These are phyloP conservation scores for Boletus tomentosulus DNA, from an alignment of 768 basidiomycete species.

Conservation along the genomic window DNA sequence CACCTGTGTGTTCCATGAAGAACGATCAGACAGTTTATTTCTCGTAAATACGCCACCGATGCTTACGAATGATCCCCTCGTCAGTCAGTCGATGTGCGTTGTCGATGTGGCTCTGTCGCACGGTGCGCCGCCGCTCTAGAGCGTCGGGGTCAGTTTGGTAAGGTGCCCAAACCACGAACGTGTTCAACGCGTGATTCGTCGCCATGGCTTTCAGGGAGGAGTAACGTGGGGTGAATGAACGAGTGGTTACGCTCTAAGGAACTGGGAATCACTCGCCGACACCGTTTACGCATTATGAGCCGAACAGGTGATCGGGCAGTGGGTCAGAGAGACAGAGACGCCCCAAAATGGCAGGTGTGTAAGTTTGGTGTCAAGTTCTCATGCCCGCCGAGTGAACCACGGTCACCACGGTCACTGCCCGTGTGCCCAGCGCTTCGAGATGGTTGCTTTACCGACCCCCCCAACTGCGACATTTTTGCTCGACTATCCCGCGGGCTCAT, in stretches of 20 bases:
- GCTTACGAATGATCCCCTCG: constrained; percentile 50
- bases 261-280: not conserved
- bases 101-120: constrained; percentile 49
- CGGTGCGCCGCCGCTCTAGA: constrained; percentile 47
- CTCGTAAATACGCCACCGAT: not conserved
- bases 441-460: not conserved
- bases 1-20: constrained; percentile 32
- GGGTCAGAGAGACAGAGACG: not conserved
- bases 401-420: not conserved
- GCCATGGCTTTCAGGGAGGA: constrained; percentile 15
- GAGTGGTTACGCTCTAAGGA: not conserved
- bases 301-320: not conserved
- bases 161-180: constrained; percentile 62
- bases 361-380: constrained; percentile 7
- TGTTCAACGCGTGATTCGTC: constrained; percentile 11
- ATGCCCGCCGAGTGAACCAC: not conserved
- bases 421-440: not conserved
- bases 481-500: constrained; percentile 9
- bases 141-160: constrained; percentile 58
- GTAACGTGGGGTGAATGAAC: not conserved
- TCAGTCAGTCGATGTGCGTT: constrained; percentile 33
- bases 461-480: no score
- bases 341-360: constrained; percentile 9
- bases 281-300: not conserved
- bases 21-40: constrained; percentile 9